A percentile compares a stretch with the other conserved stretches of the same genome.
Conservation (phyloP, 257 asterid species). For the Lithospermum erythrorhizon region DNA sequence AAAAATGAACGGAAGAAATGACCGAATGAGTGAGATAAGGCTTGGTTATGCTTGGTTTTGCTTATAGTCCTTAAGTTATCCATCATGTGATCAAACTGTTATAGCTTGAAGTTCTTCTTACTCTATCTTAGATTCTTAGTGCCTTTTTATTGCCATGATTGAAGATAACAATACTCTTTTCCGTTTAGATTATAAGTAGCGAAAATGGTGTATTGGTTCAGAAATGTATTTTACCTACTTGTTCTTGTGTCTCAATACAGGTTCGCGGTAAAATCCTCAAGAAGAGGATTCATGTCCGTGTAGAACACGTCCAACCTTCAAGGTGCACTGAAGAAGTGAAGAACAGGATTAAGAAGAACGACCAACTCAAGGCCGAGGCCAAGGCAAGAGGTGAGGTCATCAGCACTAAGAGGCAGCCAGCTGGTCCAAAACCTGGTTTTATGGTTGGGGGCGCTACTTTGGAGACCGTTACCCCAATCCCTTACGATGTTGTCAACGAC, state of each 20-base stretch:
- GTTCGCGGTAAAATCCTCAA: slow-evolving; percentile 54
- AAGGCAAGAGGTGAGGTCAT: slow-evolving; percentile 57
- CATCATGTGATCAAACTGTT: no score
- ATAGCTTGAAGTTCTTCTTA: no score
- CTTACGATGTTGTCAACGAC: slow-evolving; percentile 86
- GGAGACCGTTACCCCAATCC: slow-evolving; percentile 85
- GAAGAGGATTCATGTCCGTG: slow-evolving; percentile 69
- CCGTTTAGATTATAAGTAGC: no score
- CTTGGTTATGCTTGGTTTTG: no score
- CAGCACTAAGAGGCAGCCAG: slow-evolving; percentile 77
- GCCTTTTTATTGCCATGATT: no score
- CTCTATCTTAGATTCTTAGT: no score
- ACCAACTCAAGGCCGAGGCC: slow-evolving; percentile 54
- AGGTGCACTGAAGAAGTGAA: slow-evolving; percentile 56
- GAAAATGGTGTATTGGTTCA: no score
- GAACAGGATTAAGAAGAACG: slow-evolving; percentile 48
- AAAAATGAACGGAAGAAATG: no score
- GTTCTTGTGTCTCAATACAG: slow-evolving; percentile 14
- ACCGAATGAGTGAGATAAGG: no score
- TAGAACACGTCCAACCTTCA: slow-evolving; percentile 71
- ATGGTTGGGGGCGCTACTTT: slow-evolving; percentile 66
- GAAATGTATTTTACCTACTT: neutral
- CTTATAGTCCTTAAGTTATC: no score
- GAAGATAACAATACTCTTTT: no score
- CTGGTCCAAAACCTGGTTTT: slow-evolving; percentile 75